Percentiles rank a stretch among this genome's conserved stretches.
phyloP scores from a whole-genome alignment of 495 filamentous ascomycete genomes.

The Penicillium samsonianum region DNA sequence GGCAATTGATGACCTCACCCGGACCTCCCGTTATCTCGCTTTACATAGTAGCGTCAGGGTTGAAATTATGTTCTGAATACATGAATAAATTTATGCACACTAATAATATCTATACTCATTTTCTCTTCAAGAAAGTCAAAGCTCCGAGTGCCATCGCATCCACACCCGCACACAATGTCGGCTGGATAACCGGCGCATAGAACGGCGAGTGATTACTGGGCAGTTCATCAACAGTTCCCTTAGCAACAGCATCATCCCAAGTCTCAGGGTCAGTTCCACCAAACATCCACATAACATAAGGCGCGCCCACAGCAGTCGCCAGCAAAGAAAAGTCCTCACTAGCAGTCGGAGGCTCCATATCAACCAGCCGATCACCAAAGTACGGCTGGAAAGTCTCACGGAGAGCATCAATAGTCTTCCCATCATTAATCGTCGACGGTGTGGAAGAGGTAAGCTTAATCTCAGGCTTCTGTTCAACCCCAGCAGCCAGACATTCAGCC shows the following conservation, averaged over 20 bases:
- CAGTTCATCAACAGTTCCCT: slow-evolving; percentile 42
- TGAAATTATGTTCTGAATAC: background rate
- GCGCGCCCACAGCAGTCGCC: slow-evolving; percentile 51
- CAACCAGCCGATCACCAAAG: slow-evolving; percentile 40
- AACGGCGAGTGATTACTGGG: slow-evolving; percentile 60
- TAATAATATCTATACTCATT: slow-evolving; percentile 5
- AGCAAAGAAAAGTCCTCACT: slow-evolving; percentile 62
- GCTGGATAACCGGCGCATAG: slow-evolving; percentile 62
- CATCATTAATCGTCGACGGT: slow-evolving; percentile 58
- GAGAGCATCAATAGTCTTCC: slow-evolving; percentile 37
- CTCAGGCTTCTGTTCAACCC: slow-evolving; percentile 39
- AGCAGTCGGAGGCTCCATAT: slow-evolving; percentile 30
- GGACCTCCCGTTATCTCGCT: background rate
- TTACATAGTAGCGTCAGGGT: background rate
- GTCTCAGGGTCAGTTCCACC: slow-evolving; percentile 50
- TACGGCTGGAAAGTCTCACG: slow-evolving; percentile 42
- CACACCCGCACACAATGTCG: slow-evolving; percentile 56
- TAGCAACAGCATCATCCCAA: slow-evolving; percentile 52
- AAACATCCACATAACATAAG: slow-evolving; percentile 59
- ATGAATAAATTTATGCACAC: background rate
- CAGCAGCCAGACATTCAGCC: slow-evolving; percentile 52
- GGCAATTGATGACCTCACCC: slow-evolving; percentile 8
- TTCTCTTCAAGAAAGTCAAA: slow-evolving; percentile 45
- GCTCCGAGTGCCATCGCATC: slow-evolving; percentile 58
- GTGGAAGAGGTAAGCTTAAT: slow-evolving; percentile 39